phyloP scores from a whole-genome alignment of 192 early-diverging fungal genomes.

The Coemansia sp. region DNA sequence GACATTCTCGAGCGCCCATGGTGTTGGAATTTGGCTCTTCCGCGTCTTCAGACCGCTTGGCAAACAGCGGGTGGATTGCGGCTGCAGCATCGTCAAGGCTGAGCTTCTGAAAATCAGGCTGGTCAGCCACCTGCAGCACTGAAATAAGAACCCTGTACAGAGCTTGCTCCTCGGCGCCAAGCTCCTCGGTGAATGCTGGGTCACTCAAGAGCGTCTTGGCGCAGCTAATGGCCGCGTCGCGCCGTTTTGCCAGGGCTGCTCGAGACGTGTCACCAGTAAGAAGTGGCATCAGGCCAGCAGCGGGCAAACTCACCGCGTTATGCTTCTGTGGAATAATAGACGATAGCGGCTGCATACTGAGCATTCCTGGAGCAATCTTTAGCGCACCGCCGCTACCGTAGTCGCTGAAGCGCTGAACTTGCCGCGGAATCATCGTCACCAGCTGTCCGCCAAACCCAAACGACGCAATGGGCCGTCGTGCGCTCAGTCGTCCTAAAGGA shows the following conservation, averaged over 20 bases:
- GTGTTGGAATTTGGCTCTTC: neutral
- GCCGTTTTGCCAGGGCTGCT: slow-evolving; percentile 56
- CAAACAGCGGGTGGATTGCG: slow-evolving; percentile 60
- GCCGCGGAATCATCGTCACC: slow-evolving; percentile 65
- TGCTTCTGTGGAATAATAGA: slow-evolving; percentile 30
- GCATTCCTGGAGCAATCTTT: slow-evolving; percentile 56
- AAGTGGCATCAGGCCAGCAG: slow-evolving; percentile 52
- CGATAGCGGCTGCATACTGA: slow-evolving; percentile 56
- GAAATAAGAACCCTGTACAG: slow-evolving; percentile 29
- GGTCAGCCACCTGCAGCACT: slow-evolving; percentile 20
- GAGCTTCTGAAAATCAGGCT: slow-evolving; percentile 14
- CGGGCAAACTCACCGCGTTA: slow-evolving; percentile 1
- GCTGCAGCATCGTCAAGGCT: slow-evolving; percentile 26
- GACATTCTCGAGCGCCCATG: neutral
- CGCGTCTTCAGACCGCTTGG: neutral
- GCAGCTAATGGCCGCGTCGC: slow-evolving; percentile 35
- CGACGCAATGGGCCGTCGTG: slow-evolving; percentile 58
- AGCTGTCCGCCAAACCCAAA: slow-evolving; percentile 79
- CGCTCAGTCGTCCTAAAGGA: slow-evolving; percentile 34
- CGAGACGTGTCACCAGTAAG: slow-evolving; percentile 67
- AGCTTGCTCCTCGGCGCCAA: slow-evolving; percentile 22
- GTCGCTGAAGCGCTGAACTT: slow-evolving; percentile 58
- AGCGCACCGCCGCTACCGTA: slow-evolving; percentile 36
- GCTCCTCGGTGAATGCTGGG: neutral
- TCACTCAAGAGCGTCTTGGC: slow-evolving; percentile 22